Base-by-base conservation (phyloP, 257 asterid genomes). In the Anisodus tanguticus region DNA sequence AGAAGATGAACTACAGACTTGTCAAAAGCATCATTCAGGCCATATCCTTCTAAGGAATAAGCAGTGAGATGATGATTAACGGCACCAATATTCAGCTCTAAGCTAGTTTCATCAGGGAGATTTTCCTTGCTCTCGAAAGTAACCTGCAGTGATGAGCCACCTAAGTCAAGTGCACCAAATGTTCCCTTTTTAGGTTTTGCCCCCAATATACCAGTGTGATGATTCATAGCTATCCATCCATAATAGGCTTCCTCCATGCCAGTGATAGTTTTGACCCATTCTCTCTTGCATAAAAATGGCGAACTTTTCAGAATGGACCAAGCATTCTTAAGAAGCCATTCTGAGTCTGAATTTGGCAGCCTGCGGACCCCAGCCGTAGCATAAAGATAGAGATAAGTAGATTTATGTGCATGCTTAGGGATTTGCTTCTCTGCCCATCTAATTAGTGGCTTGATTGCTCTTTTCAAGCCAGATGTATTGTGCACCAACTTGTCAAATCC, bases 281-380 rank as follows among this genome's bases (percentile, higher is more conserved):
- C 98, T 85, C 85, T 93, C 89, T 95, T 95, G 93, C 97, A 93
- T 87, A 88, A 72, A 88, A 97, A 97, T 19, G 90, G 88, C 11
- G 98, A 95, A 55, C 88, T 88, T 87, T 86, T 91, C 69, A 97
- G 87, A 89, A 95, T 90, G 62, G 94, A 93, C 95, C 95, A 94
- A 80, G 98, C 97, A 85, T 91, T 92, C 81, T 86, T 85, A 43
- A 97, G 99, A 91, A 97, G 93, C 99, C 98, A 97, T 53, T 94
- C 95, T 19, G 99, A 95, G 71, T 97, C 99, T 77, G 95, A 86
- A 80, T 88, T 88, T 12, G 98, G 98, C 80, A 97, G 89, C 91
- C 98, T 89, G 68, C 99, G 97, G 72, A 95, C 95, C 26, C 99
- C 98, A 82, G 99, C 99, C 22, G 99, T 97, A 60, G 98, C 99